Base-by-base conservation (phyloP, 176 grass and related monocot species). In the Rhynchospora pubera region DNA sequence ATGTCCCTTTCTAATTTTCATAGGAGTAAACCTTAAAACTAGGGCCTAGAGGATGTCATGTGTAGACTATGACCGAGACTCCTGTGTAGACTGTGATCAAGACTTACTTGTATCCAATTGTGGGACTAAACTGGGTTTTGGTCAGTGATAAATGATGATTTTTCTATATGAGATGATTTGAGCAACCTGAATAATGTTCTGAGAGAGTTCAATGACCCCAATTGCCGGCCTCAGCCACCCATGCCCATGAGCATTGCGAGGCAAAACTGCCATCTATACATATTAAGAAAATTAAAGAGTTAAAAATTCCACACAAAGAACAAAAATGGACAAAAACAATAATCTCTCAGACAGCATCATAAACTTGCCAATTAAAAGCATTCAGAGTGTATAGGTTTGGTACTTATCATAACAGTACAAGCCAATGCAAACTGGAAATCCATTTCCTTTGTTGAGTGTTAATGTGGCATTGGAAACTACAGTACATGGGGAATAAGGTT, bases 161-260 rank as follows among this genome's bases (percentile, higher is more conserved):
- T 55, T 16, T 75, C 70, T 44, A 84, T 43, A 24, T 62, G 15
- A 14, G 32, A 32, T 48, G 47, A 16, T 59, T 65, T 15, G 14
- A 82, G 24, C 2, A 78, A 99, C 96, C 96, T 99, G 96, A 42
- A 99, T 93, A 42, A 99, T 99, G 75, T 91, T 90, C 87, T 99
- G 92, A 65, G 96, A 99, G 92, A 99, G 96, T 65, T 99, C 96
- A 78, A 99, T 88, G 77, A 95, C 93, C 16, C 96, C 92, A 60
- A 91, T 87, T 78, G 96, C 91, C 52, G 96, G 96, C 55, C 96
- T 93, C 7, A 99, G 90, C 96, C 96, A 99, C 85, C 96, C 96
- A 91, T 93, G 87, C 51, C 87, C 91, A 79, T 91, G 86, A 16
- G 89, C 79, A 23, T 85, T 91, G 79, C 87, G 91, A 82, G 96